Evolutionary conservation across 2,329 filamentous ascomycete species (phyloP).

Genomic region (Cytospora piceae): DNA sequence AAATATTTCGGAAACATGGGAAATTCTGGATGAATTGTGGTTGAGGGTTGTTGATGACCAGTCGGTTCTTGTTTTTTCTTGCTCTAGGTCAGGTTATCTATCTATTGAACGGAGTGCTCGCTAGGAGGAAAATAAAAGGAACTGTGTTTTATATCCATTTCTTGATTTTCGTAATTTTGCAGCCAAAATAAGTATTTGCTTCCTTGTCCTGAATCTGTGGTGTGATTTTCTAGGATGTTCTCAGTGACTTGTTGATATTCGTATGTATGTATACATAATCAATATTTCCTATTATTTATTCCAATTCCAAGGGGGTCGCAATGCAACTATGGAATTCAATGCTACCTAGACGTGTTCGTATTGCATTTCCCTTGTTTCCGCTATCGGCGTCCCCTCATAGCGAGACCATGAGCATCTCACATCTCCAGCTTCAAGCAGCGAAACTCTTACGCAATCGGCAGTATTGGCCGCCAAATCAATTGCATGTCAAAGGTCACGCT

Average conservation of each 20-base stretch:
- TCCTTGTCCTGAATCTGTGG: not conserved
- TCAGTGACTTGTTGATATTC: not conserved
- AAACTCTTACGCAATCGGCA: not conserved
- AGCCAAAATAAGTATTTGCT: conserved; percentile 10
- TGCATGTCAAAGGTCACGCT: not conserved
- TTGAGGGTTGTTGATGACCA: conserved; percentile 8
- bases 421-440: not conserved
- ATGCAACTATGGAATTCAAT: not conserved
- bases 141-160: conserved; percentile 26
- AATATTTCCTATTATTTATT: too few relatives aligned
- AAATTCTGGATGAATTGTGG: not conserved
- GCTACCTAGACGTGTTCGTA: not conserved
- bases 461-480: not conserved
- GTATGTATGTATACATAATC: not conserved
- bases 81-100: conserved; percentile 12
- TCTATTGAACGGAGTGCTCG: conserved; percentile 17
- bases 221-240: not conserved
- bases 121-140: conserved; percentile 17
- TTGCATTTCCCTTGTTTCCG: conserved; percentile 18
- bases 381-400: conserved; percentile 22
- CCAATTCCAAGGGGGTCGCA: not conserved
- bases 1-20: not conserved
- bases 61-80: conserved; percentile 8
- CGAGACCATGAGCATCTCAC: not conserved
- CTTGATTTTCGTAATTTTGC: conserved; percentile 21